Evolutionary conservation across 305 asterid species (phyloP).

Genomic region (Galium porrigens): DNA sequence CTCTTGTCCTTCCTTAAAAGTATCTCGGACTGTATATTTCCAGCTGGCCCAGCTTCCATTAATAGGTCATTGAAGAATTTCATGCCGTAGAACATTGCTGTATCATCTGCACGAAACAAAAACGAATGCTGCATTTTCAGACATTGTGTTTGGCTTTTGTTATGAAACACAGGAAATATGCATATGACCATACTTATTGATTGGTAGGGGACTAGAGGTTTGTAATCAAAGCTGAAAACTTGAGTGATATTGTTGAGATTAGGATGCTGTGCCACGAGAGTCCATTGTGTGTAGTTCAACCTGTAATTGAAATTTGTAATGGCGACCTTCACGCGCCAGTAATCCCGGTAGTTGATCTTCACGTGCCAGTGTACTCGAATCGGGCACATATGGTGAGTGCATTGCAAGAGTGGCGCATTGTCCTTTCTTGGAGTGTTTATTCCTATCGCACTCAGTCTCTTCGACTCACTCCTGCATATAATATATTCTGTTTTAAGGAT

Average conservation of each 20-base stretch:
- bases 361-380: slow-evolving; percentile 69
- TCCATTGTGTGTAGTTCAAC: slow-evolving; percentile 55
- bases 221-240: slow-evolving; percentile 64
- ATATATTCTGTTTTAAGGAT: neutral
- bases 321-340: slow-evolving; percentile 63
- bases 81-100: slow-evolving; percentile 30
- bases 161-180: neutral
- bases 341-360: slow-evolving; percentile 52
- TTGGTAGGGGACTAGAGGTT: slow-evolving; percentile 55
- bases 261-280: slow-evolving; percentile 62
- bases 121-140: neutral
- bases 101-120: slow-evolving; percentile 21
- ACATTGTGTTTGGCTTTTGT: neutral
- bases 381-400: slow-evolving; percentile 71
- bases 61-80: slow-evolving; percentile 25
- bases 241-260: slow-evolving; percentile 63
- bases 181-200: slow-evolving; percentile 40
- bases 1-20: slow-evolving; percentile 21
- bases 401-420: slow-evolving; percentile 42
- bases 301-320: slow-evolving; percentile 58
- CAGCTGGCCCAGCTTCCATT: slow-evolving; percentile 26
- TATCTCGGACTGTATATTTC: slow-evolving; percentile 26
- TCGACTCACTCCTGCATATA: slow-evolving; percentile 22
- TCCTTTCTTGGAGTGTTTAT: slow-evolving; percentile 55
- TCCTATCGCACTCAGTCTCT: slow-evolving; percentile 33